A percentile compares a stretch with the other conserved stretches of the same genome.
Conservation (phyloP, 1,139 yeast genomes). For the Geotrichum reessii region DNA sequence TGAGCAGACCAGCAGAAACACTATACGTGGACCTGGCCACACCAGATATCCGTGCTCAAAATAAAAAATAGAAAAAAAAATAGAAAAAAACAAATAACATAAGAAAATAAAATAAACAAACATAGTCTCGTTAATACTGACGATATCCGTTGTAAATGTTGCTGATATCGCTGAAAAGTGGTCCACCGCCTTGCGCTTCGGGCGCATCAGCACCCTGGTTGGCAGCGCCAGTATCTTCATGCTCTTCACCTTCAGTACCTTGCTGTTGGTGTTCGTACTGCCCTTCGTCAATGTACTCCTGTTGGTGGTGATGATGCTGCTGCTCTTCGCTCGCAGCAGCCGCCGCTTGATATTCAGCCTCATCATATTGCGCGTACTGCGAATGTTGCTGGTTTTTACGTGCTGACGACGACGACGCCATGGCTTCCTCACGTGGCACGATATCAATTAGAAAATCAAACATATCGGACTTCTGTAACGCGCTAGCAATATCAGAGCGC, state of each 20-base stretch:
- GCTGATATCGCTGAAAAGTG: constrained; percentile 23
- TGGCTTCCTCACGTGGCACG: constrained; percentile 63
- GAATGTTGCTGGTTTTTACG: constrained; percentile 18
- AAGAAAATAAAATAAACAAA: not conserved
- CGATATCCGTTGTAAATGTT: constrained; percentile 26
- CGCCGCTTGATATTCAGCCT: constrained; percentile 13
- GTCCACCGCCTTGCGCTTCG: constrained; percentile 2
- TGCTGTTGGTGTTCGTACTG: constrained; percentile 13
- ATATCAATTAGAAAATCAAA: constrained; percentile 93
- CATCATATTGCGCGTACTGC: constrained; percentile 14
- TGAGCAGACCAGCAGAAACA: not conserved
- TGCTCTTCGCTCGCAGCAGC: constrained; percentile 16
- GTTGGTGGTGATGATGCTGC: constrained; percentile 8
- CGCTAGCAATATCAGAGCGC: constrained; percentile 91
- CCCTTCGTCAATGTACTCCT: constrained; percentile 5
- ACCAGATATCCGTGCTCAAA: not conserved
- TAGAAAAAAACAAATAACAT: not conserved
- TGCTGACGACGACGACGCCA: constrained; percentile 12
- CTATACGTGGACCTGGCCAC: not conserved
- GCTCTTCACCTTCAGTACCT: constrained; percentile 11
- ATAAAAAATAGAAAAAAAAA: not conserved
- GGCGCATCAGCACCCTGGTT: constrained; percentile 6
- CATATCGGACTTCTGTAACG: constrained; percentile 91
- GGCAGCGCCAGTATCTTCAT: not conserved
- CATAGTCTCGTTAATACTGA: constrained; percentile 20